Percentiles rank a stretch among this genome's conserved stretches.
Evolutionary conservation across 768 basidiomycete species (phyloP).

Genomic region (Tulasnella sp.): DNA sequence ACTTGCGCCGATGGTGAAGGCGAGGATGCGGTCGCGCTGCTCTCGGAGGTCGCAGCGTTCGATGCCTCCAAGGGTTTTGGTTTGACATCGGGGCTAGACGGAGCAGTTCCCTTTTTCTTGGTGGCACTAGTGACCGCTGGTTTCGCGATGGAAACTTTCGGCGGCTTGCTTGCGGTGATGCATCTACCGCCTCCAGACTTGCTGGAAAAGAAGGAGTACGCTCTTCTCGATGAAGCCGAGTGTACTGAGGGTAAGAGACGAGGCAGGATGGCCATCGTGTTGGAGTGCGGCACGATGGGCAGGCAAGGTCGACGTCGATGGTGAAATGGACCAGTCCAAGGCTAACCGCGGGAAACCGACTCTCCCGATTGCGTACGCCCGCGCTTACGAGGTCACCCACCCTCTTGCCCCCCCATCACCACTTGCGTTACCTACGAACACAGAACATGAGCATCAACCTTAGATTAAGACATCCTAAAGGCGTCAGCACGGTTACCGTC

Average conservation of each 20-base stretch:
- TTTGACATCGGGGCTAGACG: not conserved
- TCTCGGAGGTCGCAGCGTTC: not conserved
- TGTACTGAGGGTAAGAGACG: slow-evolving; percentile 1
- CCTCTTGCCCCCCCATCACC: not conserved
- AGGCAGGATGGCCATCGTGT: slow-evolving; percentile 3
- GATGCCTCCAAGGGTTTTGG: not conserved
- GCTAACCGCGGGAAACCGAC: slow-evolving; percentile 6
- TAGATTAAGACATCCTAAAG: slow-evolving; percentile 74
- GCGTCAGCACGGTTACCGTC: slow-evolving; percentile 68
- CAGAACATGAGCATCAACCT: slow-evolving; percentile 14
- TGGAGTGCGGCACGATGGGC: not conserved
- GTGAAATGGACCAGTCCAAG: not conserved
- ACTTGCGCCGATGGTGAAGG: not conserved
- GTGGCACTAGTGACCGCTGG: slow-evolving; percentile 3
- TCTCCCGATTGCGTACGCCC: not conserved
- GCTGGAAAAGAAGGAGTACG: slow-evolving; percentile 24
- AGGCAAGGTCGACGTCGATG: not conserved
- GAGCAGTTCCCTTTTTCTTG: not conserved
- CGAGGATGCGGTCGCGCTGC: not conserved
- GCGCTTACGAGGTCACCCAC: not conserved
- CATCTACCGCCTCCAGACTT: slow-evolving; percentile 21
- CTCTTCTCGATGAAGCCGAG: slow-evolving; percentile 1
- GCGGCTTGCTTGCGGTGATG: slow-evolving; percentile 21
- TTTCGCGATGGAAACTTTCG: slow-evolving; percentile 16
- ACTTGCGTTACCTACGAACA: not conserved